Evolutionary conservation across 2,329 filamentous ascomycete genomes (phyloP), one percentile per base, ranked within the genome.

Genomic region (Aspergillus sp.): DNA sequence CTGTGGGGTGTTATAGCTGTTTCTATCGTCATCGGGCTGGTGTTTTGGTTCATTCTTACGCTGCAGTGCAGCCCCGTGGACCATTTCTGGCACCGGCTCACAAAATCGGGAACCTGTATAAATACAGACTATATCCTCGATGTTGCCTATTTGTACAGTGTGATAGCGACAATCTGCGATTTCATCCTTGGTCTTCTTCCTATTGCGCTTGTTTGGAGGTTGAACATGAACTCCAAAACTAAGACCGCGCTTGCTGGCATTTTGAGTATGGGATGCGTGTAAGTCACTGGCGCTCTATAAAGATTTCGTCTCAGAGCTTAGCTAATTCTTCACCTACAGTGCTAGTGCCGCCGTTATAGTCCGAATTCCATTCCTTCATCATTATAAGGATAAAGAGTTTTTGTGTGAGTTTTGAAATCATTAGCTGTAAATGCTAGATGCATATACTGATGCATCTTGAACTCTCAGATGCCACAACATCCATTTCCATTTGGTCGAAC

Each of bases 191-290:
- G 79, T n/a, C 74, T 84, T 47, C 67, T 85, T 3, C 83, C 82
- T 0, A 76, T 82, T 8, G 80, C 81, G 58, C 73, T 88, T 3
- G 76, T 87, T 1, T 81, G 77, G 73, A 77, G 79, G 24, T 67
- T 86, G 27, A 79, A 85, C 55, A 85, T 87, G 79, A 79, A 79
- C 46, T 64, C 61, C 7, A 77, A 74, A 55, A 81, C 79, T 2
- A 87, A 86, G 65, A 33, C 78, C 6, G 77, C 82, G 2, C 72
- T 86, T 21, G 79, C 80, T 9, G 75, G 76, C 6, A 77, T 87
- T 45, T 71, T 88, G 50, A 77, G 77, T 6, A 79, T 87, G 73
- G 86, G 84, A 27, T 84, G 84, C 63, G 76, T 80, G 54, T 73
- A 68, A 58, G 70, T 66, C 66, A 74, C 33, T 35, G 15, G 21